These are phyloP conservation scores for Ceratobasidium sp. DNA, from an alignment of 1,284 basidiomycete species.

Conservation along the genomic window DNA sequence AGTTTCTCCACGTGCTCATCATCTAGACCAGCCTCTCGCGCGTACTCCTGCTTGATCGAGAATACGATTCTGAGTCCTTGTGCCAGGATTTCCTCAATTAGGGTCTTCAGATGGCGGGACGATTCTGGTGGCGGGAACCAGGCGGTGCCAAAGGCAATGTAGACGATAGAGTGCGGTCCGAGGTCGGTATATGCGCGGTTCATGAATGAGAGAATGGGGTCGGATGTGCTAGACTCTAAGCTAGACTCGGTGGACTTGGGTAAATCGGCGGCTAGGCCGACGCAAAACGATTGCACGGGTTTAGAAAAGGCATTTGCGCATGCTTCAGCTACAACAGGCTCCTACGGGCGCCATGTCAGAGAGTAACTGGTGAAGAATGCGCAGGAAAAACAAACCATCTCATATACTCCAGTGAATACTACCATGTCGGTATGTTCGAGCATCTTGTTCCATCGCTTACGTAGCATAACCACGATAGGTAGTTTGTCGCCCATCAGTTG, in stretches of 20 bases:
- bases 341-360: neutral
- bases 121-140: constrained; percentile 27
- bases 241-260: neutral
- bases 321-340: constrained; percentile 5
- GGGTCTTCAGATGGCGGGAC: constrained; percentile 5
- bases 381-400: constrained; percentile 4
- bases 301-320: neutral
- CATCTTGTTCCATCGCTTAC: constrained; percentile 7
- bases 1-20: neutral
- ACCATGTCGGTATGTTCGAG: constrained; percentile 5
- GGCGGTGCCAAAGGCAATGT: constrained; percentile 39
- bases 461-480: neutral
- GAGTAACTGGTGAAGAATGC: too few relatives aligned
- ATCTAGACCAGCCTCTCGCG: neutral
- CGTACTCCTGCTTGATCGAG: neutral
- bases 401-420: neutral
- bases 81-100: constrained; percentile 11
- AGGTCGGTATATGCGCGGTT: constrained; percentile 30
- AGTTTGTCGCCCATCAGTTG: neutral
- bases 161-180: constrained; percentile 31
- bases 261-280: constrained; percentile 17
- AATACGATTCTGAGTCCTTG: constrained; percentile 13
- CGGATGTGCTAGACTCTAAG: neutral
- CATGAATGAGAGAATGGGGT: constrained; percentile 27
- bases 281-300: constrained; percentile 14